These are phyloP conservation scores for Triticum timopheevii DNA, from an alignment of 176 grass and related monocot genomes.

Conservation along the genomic window DNA sequence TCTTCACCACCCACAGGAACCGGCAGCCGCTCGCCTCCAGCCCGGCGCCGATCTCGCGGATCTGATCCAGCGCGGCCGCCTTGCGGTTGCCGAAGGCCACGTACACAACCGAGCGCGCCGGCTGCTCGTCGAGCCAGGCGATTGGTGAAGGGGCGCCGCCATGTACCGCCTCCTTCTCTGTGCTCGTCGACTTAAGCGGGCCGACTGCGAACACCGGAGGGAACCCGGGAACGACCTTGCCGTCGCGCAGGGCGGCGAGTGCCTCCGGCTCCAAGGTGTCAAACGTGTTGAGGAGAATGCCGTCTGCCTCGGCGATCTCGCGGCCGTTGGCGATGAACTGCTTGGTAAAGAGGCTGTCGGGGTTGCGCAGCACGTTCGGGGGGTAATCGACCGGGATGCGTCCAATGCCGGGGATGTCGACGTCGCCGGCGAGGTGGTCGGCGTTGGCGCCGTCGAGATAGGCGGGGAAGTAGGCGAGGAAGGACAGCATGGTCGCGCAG, in stretches of 20 bases:
- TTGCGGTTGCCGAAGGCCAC: neutral
- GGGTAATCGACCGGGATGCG: neutral
- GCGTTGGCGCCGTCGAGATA: neutral
- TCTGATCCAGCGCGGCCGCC: too few species aligned
- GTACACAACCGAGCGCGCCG: constrained; percentile 56
- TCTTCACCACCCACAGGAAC: too few species aligned
- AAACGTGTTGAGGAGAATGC: constrained; percentile 58
- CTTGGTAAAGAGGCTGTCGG: constrained; percentile 49
- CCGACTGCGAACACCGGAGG: constrained; percentile 44
- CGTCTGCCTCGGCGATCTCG: constrained; percentile 12
- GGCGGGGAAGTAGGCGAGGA: constrained; percentile 34
- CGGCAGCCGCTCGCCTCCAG: too few species aligned
- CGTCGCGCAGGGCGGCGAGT: constrained; percentile 43
- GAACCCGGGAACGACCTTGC: constrained; percentile 30
- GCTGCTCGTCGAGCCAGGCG: constrained; percentile 53
- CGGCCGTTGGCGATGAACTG: constrained; percentile 50
- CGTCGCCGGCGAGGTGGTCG: constrained; percentile 19
- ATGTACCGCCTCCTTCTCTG: neutral
- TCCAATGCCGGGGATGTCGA: constrained; percentile 38
- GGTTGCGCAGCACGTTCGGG: constrained; percentile 36
- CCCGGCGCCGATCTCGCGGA: too few species aligned
- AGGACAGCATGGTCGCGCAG: constrained; percentile 52
- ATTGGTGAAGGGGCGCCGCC: neutral
- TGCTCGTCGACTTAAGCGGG: constrained; percentile 1
- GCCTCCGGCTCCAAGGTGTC: constrained; percentile 43